Base-by-base conservation (phyloP, 768 basidiomycete species). In the Botryobasidium botryosum region DNA sequence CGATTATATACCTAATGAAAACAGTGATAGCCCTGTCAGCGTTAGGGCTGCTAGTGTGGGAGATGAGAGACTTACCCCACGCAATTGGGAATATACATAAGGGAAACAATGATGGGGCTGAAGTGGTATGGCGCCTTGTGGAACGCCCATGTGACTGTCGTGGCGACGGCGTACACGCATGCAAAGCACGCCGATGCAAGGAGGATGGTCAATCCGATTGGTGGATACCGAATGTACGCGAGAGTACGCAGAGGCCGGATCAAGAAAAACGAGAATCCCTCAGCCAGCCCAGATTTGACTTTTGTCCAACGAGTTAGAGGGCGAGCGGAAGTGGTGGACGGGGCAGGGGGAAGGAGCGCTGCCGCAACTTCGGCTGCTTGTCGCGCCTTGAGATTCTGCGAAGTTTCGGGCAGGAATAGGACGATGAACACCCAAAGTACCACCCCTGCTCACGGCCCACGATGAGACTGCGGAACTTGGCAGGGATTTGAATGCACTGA, bases 191-290 rank as follows among this genome's bases (percentile, higher is more conserved):
- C 15, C 17, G 59, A 12, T 58, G 59, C 18, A 53, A 47, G 31
- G 48, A 47, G 10, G 55, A 60, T 17, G 56, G 53, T 17, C 46
- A 43, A 6, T 47, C 50, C 8, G 52, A 54, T 23, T 55, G 56
- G 28, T 51, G 52, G 25, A 55, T 55, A 23, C 51, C 46, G 27
- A 55, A 56, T 28, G 57, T 41, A 39, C 15, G 17, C 3, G 17
- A 50, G 21, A 10, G 49, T 43, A 3, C 26, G 21, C 15, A 50
- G 39, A 4, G 49, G 49, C 4, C 21, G 26, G 24, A 50, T 3
- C 35, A 12, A 33, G 32, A 33, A 18, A 12, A 33, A 33, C 12
- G 32, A 33, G 27, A 10, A 15, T 27, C 35, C 15, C 40, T n/a
- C n/a, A n/a, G n/a, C n/a, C n/a, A n/a, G n/a, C n/a, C n/a, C n/a